Base-by-base conservation (phyloP, 78 protist genomes). In the Guillardia theta region DNA sequence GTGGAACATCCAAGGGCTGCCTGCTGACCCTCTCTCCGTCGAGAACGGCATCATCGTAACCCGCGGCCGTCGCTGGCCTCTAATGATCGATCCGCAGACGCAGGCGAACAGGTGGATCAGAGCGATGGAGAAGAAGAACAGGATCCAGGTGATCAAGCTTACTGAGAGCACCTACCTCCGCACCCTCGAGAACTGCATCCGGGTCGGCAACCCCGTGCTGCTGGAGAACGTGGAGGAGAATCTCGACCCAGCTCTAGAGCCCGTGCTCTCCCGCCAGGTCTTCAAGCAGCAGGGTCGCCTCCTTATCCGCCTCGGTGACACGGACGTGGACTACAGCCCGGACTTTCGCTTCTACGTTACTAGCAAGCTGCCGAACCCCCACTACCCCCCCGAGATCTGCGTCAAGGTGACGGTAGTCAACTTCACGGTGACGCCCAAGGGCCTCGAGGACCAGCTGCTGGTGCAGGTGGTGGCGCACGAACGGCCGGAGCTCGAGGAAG, bases 71-170 rank as follows among this genome's bases (percentile, higher is more conserved):
- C 94, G 97, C 6, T 97, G 97, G 98, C 98, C 99, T 12, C 95
- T 98, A 27, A 77, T 97, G 95, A 96, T 98, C 92, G 99, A 98
- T 87, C 99, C 99, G 15, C 99, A 98, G 83, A 70, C 83, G 41
- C 99, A 98, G 77, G 96, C 96, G 50, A 92, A 92, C 46, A 39
- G 92, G 4, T 96, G 97, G 95, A n/a, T 96, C 22, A 37, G 92
- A 50, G 54, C 88, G n/a, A 18, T 54, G 41, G 95, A 94, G 88
- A n/a, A n/a, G 9, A 92, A 36, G 27, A 76, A 93, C 78, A 22
- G 64, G 19, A 47, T 95, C n/a, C 87, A 50, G 70, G 64, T 95
- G 37, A 50, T 48, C 92, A 95, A 94, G 95, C 76, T 92, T 24
- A 43, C 88, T 24, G 87, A 88, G 39, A 0, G 36, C 4, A 90